phyloP scores from a whole-genome alignment of 2,329 filamentous ascomycete species.

The Rhytidhysteron rufulum region DNA sequence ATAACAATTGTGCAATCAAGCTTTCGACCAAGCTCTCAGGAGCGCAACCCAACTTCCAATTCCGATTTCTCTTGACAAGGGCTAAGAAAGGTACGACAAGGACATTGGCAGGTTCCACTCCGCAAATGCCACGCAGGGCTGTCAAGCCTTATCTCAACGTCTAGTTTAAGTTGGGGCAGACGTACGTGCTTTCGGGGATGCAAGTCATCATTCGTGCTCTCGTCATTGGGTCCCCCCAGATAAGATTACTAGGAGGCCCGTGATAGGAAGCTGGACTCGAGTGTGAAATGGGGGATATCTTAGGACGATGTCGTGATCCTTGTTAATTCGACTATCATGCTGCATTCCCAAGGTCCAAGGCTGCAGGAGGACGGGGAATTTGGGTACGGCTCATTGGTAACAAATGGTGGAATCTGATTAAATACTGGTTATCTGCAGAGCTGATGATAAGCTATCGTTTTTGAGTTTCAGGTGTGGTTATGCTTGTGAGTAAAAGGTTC shows the following conservation, averaged over 20 bases:
- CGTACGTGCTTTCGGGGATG: constrained; percentile 15
- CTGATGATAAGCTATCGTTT: constrained; percentile 35
- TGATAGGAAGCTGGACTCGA: constrained; percentile 32
- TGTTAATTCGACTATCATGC: constrained; percentile 17
- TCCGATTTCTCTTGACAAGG: too few relatives aligned
- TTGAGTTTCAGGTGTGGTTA: too few relatives aligned
- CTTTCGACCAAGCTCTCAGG: too few relatives aligned
- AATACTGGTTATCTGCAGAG: constrained; percentile 33
- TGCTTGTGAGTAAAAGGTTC: too few relatives aligned
- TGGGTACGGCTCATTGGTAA: constrained; percentile 19
- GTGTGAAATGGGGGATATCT: constrained; percentile 17
- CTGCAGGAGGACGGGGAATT: constrained; percentile 15
- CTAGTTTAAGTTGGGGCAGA: constrained; percentile 10
- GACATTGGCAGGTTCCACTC: too few relatives aligned
- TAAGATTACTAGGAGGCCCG: constrained; percentile 28
- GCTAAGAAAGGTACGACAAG: too few relatives aligned
- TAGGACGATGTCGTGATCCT: constrained; percentile 5
- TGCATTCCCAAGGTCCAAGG: constrained; percentile 12
- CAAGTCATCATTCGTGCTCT: constrained; percentile 22
- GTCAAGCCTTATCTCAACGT: constrained; percentile 17
- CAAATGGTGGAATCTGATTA: too few relatives aligned
- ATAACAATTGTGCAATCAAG: too few relatives aligned
- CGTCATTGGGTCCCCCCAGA: constrained; percentile 13
- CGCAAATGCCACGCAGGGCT: constrained; percentile 8
- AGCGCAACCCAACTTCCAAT: too few relatives aligned